Percentiles rank a stretch among this genome's conserved stretches.
phyloP scores from a whole-genome alignment of 2,329 filamentous ascomycete species.

The Fusarium sp. region DNA sequence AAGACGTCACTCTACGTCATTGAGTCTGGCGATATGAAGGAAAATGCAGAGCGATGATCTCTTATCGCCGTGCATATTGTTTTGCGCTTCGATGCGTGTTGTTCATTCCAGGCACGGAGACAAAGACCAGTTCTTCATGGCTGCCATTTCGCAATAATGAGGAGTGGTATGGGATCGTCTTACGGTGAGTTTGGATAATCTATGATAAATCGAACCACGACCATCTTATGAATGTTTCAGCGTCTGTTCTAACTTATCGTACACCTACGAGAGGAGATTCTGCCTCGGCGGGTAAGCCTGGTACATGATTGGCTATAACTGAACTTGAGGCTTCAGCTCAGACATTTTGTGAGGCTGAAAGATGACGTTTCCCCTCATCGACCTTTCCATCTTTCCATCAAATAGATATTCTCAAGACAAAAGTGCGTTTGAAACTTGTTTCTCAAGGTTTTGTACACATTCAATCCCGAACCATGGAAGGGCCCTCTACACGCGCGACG shows the following conservation, averaged over 20 bases:
- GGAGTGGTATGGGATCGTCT: rapidly evolving
- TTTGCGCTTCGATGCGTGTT: rapidly evolving
- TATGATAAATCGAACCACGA: too few relatives aligned
- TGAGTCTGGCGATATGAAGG: rapidly evolving
- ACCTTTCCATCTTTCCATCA: rapidly evolving
- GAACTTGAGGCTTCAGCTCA: neutral
- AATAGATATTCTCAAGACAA: rapidly evolving
- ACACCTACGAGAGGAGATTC: neutral
- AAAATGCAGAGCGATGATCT: neutral
- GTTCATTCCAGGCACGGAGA: rapidly evolving
- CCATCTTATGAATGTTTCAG: too few relatives aligned
- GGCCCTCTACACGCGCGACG: neutral
- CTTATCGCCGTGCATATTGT: neutral
- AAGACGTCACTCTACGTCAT: conserved; percentile 23
- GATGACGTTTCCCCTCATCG: neutral
- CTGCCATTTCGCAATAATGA: neutral
- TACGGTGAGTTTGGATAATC: neutral
- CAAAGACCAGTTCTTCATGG: neutral
- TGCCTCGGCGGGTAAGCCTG: neutral
- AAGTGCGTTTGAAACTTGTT: rapidly evolving
- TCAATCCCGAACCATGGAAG: neutral
- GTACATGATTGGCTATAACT: neutral
- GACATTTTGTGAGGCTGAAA: neutral
- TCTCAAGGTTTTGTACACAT: neutral
- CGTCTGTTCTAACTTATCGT: neutral